Evolutionary conservation across 2,329 filamentous ascomycete species (phyloP).

Genomic region (Samsoniella hepiali): DNA sequence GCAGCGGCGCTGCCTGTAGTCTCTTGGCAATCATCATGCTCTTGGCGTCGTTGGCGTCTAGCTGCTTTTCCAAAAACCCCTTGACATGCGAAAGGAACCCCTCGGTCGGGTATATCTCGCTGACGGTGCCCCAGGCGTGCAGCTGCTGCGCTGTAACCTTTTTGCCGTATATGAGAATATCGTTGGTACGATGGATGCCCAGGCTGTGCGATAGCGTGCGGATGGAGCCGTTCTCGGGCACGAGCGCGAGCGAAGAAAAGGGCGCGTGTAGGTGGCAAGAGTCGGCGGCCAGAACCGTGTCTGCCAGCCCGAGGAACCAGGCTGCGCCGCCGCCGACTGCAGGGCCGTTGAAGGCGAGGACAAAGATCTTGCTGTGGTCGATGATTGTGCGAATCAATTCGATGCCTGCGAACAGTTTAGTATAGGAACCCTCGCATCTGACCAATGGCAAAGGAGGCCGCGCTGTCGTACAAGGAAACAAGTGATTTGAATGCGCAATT

Average conservation of each 20-base stretch:
- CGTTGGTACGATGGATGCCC: conserved; percentile 16
- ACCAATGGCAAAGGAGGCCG: neutral
- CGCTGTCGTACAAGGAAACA: neutral
- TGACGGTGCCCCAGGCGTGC: conserved; percentile 7
- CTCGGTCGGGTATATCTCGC: neutral
- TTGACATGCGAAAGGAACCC: conserved; percentile 6
- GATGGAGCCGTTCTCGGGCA: conserved; percentile 15
- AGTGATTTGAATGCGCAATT: neutral
- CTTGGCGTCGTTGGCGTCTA: conserved; percentile 8
- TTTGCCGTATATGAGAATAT: conserved; percentile 15
- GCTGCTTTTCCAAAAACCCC: conserved; percentile 1
- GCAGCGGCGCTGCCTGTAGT: conserved; percentile 1
- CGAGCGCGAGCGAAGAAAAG: conserved; percentile 13
- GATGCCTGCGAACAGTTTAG: neutral
- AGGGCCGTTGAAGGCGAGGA: conserved; percentile 16
- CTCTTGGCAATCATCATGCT: conserved; percentile 16
- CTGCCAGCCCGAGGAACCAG: conserved; percentile 15
- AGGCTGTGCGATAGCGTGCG: conserved; percentile 4
- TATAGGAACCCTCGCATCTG: too few relatives aligned
- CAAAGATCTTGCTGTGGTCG: conserved; percentile 15
- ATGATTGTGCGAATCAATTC: conserved; percentile 17
- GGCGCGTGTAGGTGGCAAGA: neutral
- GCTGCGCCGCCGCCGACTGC: conserved; percentile 16
- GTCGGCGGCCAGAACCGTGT: conserved; percentile 9
- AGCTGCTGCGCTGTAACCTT: conserved; percentile 4